Evolutionary conservation across 345 rosid species (phyloP).

Genomic region (Boechera retrofracta): DNA sequence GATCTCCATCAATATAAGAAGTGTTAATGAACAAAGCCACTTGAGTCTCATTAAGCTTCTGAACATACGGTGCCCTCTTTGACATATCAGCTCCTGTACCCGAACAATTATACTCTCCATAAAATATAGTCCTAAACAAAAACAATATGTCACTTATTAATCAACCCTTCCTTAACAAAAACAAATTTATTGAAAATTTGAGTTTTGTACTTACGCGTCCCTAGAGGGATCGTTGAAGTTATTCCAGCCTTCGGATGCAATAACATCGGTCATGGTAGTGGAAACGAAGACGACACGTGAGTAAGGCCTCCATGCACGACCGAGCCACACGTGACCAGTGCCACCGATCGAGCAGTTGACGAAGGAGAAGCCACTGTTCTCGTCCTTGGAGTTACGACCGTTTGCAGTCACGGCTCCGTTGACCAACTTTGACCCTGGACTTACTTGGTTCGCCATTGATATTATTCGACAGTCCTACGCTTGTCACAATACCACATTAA

Average conservation of each 20-base stretch:
- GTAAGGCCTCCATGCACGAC: slow-evolving; percentile 90
- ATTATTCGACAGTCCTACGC: slow-evolving; percentile 64
- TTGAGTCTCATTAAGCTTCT: slow-evolving; percentile 66
- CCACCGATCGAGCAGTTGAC: slow-evolving; percentile 76
- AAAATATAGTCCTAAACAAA: slow-evolving; percentile 65
- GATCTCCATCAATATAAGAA: slow-evolving; percentile 75
- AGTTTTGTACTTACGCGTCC: slow-evolving; percentile 57
- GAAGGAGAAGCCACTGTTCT: slow-evolving; percentile 75
- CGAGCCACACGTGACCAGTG: slow-evolving; percentile 84
- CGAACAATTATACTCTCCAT: slow-evolving; percentile 75
- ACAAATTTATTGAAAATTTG: background rate
- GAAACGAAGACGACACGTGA: slow-evolving; percentile 73
- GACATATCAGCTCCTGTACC: slow-evolving; percentile 72
- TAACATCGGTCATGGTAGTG: slow-evolving; percentile 72
- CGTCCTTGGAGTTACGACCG: slow-evolving; percentile 72
- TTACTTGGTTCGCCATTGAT: slow-evolving; percentile 77
- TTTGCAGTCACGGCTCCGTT: slow-evolving; percentile 91
- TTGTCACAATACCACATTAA: background rate
- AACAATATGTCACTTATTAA: background rate
- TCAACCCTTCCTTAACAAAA: background rate
- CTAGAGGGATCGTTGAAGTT: slow-evolving; percentile 81
- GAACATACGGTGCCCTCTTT: slow-evolving; percentile 64
- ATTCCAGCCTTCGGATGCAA: slow-evolving; percentile 90
- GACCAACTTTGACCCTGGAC: slow-evolving; percentile 61
- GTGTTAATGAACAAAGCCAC: slow-evolving; percentile 59